Conservation (phyloP, 371 early-diverging fungal species). For the Lichtheimia ramosa region DNA sequence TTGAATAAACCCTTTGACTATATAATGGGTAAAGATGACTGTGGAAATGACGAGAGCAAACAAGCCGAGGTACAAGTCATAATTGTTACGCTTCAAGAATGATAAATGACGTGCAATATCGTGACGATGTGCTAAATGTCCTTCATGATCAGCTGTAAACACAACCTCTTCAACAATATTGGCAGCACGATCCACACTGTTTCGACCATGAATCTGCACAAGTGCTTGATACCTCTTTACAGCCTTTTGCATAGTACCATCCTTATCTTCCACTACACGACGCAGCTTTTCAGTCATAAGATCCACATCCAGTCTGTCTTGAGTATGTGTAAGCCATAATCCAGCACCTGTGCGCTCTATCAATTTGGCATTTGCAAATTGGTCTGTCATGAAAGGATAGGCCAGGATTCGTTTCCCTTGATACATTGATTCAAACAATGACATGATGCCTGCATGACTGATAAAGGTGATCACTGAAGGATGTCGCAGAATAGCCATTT, state of each 20-base stretch:
- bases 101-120: not conserved
- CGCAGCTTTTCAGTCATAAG: not conserved
- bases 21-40: too few relatives aligned
- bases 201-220: conserved; percentile 18
- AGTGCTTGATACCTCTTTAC: conserved; percentile 12
- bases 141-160: conserved; percentile 8
- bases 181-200: conserved; percentile 18
- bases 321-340: not conserved
- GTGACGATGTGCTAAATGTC: not conserved
- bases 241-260: not conserved
- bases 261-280: not conserved
- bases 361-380: not conserved
- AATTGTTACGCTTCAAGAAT: not conserved
- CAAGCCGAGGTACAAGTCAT: conserved; percentile 1
- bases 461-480: not conserved
- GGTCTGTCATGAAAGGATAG: not conserved
- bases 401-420: not conserved
- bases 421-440: not conserved
- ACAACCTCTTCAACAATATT: conserved; percentile 26
- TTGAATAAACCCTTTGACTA: too few relatives aligned
- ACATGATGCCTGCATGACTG: not conserved
- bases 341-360: not conserved
- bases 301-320: not conserved
- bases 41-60: not conserved
- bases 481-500: not conserved